Conservation (phyloP, 2,329 filamentous ascomycete genomes). For the Epichloe gansuensis region DNA sequence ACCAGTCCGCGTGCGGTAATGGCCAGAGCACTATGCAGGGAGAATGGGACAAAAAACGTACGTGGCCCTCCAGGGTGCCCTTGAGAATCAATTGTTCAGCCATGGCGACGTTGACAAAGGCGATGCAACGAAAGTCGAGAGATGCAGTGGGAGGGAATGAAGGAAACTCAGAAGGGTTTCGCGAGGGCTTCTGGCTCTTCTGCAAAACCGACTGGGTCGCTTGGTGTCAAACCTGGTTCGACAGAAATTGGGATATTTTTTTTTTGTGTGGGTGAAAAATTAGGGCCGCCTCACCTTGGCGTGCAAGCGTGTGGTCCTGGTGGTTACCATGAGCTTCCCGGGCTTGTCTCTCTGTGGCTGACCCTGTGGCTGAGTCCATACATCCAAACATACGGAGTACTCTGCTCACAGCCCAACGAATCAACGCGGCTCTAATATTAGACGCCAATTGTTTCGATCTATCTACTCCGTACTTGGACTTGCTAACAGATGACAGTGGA, state of each 20-base stretch:
- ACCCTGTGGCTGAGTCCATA: neutral
- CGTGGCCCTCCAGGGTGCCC: conserved; percentile 95
- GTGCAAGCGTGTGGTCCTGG: neutral
- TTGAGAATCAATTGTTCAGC: conserved; percentile 92
- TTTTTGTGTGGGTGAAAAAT: conserved; percentile 39
- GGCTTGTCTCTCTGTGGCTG: neutral
- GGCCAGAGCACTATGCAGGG: conserved; percentile 6
- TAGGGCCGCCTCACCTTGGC: conserved; percentile 26
- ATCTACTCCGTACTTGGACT: too few relatives aligned
- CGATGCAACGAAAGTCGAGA: conserved; percentile 22
- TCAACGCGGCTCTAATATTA: too few relatives aligned
- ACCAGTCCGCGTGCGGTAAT: conserved; percentile 2
- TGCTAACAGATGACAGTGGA: too few relatives aligned
- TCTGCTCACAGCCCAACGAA: too few relatives aligned
- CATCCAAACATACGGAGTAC: too few relatives aligned
- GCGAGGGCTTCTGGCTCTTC: conserved; percentile 15
- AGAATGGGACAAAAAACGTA: conserved; percentile 31
- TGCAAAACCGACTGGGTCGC: conserved; percentile 13
- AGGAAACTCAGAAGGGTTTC: conserved; percentile 17
- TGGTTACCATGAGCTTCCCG: conserved; percentile 4
- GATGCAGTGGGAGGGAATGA: conserved; percentile 21
- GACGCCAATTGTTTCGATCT: too few relatives aligned
- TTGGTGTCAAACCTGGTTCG: conserved; percentile 11
- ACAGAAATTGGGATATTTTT: conserved; percentile 28
- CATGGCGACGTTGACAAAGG: conserved; percentile 46